Evolutionary conservation across 163 green algal species (phyloP), one percentile per base, ranked within the genome.

Genomic region (Scenedesmus sp.): DNA sequence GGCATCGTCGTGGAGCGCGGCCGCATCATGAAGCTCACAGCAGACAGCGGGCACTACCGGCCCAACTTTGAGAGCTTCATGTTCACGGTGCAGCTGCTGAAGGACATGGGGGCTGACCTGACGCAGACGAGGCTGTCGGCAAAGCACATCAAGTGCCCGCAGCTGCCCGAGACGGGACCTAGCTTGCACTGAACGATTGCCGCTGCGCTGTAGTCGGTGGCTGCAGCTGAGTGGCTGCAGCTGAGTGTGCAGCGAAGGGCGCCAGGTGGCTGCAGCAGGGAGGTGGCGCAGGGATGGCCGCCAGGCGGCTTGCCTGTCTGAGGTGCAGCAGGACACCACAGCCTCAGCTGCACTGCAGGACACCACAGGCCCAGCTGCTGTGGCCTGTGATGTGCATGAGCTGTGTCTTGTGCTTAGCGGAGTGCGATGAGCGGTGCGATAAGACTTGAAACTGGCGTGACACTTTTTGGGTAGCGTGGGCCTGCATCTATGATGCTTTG

Each of bases 41-140:
- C 84, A 37, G 84, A 93, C 73, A 91, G 84, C 53, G 90, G 90
- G 22, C 90, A 93, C 83, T 93, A 93, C 90, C 68, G 84, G 44
- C 90, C 90, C 46, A 88, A 88, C 78, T 88, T 91, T 83, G 90
- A 88, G 37, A 93, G 30, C 79, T 91, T 93, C 59, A 88, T 91
- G 84, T 24, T 42, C 84, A 88, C 76, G 42, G 90, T 91, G 84
- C 76, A 91, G 78, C 37, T 91, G 76, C 90, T 93, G 35, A 83
- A 88, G 78, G 90, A 93, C 76, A 70, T 51, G 83, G 90, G 90
- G 0, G 90, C 90, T 3, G 90, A 93, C 35, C 84, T 93, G 44
- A 83, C 46, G 30, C 53, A 76, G 59, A 91, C 90, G 12, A 90
- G 87, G 83, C 83, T 92, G 46, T 87, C 83, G 49, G 89, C 89